Conservation (phyloP, 2,329 filamentous ascomycete genomes). For the Clonostachys sp. region DNA sequence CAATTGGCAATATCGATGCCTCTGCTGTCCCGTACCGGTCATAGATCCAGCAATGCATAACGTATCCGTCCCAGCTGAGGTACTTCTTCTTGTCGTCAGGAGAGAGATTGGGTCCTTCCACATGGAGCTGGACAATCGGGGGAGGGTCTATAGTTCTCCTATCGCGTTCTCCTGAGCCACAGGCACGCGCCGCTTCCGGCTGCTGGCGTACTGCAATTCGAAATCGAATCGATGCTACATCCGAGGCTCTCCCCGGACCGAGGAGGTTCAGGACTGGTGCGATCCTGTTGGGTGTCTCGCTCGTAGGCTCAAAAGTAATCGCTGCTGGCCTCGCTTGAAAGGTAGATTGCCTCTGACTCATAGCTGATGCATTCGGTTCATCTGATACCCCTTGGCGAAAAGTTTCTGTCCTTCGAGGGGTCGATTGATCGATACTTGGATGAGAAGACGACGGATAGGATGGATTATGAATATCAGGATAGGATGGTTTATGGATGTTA, state of each 20-base stretch:
- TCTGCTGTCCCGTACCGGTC: slow-evolving; percentile 64
- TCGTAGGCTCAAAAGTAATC: background rate
- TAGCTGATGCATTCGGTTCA: no score
- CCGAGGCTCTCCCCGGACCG: slow-evolving; percentile 8
- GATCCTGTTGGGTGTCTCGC: background rate
- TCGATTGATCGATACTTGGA: no score
- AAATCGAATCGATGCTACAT: slow-evolving; percentile 17
- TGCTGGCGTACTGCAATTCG: slow-evolving; percentile 62
- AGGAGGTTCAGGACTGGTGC: slow-evolving; percentile 17
- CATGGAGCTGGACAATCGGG: slow-evolving; percentile 71
- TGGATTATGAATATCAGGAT: no score
- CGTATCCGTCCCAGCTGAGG: slow-evolving; percentile 59
- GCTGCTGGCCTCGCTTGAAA: no score
- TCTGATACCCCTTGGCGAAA: no score
- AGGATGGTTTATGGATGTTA: no score
- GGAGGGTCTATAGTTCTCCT: slow-evolving; percentile 79
- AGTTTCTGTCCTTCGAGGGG: no score
- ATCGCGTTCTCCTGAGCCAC: slow-evolving; percentile 79
- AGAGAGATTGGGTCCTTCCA: slow-evolving; percentile 52
- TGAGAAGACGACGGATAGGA: no score
- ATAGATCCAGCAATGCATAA: slow-evolving; percentile 74
- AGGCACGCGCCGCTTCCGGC: slow-evolving; percentile 72
- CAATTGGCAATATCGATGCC: slow-evolving; percentile 66
- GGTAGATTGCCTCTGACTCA: no score
- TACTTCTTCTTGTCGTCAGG: slow-evolving; percentile 46